phyloP scores from a whole-genome alignment of 371 early-diverging fungal genomes.

The Rhizomucor miehei region DNA sequence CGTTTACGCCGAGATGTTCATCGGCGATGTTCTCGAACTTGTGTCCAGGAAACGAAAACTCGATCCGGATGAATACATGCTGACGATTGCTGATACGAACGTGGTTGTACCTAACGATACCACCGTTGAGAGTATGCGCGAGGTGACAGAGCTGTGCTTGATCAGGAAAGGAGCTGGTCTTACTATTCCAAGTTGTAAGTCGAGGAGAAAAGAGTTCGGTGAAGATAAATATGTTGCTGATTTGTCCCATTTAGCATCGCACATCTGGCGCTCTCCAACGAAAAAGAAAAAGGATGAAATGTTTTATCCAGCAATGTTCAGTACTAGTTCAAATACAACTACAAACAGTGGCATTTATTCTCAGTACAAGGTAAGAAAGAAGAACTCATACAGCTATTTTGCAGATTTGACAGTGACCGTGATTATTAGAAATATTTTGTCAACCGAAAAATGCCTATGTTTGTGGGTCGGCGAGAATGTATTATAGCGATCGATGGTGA shows the following conservation, averaged over 20 bases:
- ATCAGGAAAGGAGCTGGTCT: slow-evolving; percentile 61
- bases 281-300: slow-evolving; percentile 48
- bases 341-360: slow-evolving; percentile 38
- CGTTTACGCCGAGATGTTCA: slow-evolving; percentile 67
- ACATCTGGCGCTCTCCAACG: slow-evolving; percentile 49
- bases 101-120: slow-evolving; percentile 73
- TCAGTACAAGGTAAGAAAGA: slow-evolving; percentile 35
- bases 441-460: slow-evolving; percentile 76
- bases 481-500: slow-evolving; percentile 93
- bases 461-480: slow-evolving; percentile 81
- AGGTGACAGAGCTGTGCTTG: slow-evolving; percentile 69
- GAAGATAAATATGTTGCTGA: neutral
- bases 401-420: neutral
- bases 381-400: too few species aligned
- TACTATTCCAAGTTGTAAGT: slow-evolving; percentile 56
- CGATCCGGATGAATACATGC: slow-evolving; percentile 75
- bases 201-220: too few species aligned
- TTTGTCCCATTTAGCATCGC: slow-evolving; percentile 19
- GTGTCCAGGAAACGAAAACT: slow-evolving; percentile 87
- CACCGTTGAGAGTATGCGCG: slow-evolving; percentile 67
- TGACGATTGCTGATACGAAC: slow-evolving; percentile 77
- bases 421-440: slow-evolving; percentile 57
- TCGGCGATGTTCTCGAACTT: slow-evolving; percentile 79
- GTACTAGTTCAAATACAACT: slow-evolving; percentile 16
- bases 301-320: slow-evolving; percentile 29